Percentiles rank a stretch among this genome's conserved stretches.
Conservation (phyloP, 1,139 yeast species). For the Candida tetrigidarum region DNA sequence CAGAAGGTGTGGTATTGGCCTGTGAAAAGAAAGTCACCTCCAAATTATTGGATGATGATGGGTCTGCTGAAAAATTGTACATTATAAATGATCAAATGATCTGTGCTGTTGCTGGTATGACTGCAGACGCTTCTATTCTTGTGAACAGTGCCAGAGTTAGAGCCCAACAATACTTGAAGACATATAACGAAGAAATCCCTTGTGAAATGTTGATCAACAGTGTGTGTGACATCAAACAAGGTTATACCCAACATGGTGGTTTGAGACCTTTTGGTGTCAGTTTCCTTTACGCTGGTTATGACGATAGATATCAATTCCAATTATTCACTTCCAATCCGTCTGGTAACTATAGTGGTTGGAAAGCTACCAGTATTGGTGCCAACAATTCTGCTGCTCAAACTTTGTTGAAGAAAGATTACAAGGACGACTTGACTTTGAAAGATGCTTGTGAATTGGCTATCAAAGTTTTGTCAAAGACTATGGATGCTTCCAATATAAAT, state of each 20-base stretch:
- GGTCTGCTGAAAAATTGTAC: slow-evolving; percentile 91
- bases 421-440: slow-evolving; percentile 73
- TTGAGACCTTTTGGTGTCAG: slow-evolving; percentile 98
- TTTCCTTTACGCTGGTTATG: slow-evolving; percentile 95
- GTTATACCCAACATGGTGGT: slow-evolving; percentile 99
- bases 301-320: slow-evolving; percentile 88
- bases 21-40: slow-evolving; percentile 96
- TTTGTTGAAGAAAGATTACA: slow-evolving; percentile 90
- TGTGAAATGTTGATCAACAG: slow-evolving; percentile 88
- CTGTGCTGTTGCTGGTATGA: slow-evolving; percentile 98
- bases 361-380: slow-evolving; percentile 96
- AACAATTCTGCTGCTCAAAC: slow-evolving; percentile 97
- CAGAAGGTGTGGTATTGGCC: slow-evolving; percentile 93
- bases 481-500: slow-evolving; percentile 82
- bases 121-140: slow-evolving; percentile 93
- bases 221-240: slow-evolving; percentile 94
- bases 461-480: slow-evolving; percentile 91
- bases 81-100: slow-evolving; percentile 79
- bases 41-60: slow-evolving; percentile 90
- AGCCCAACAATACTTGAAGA: slow-evolving; percentile 84
- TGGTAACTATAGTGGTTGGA: slow-evolving; percentile 98
- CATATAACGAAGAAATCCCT: slow-evolving; percentile 90
- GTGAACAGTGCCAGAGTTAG: slow-evolving; percentile 84
- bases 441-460: slow-evolving; percentile 89
- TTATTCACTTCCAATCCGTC: slow-evolving; percentile 95